These are phyloP conservation scores for Grigorovia yakushimaensis DNA, from an alignment of 805 yeast species.

Conservation along the genomic window DNA sequence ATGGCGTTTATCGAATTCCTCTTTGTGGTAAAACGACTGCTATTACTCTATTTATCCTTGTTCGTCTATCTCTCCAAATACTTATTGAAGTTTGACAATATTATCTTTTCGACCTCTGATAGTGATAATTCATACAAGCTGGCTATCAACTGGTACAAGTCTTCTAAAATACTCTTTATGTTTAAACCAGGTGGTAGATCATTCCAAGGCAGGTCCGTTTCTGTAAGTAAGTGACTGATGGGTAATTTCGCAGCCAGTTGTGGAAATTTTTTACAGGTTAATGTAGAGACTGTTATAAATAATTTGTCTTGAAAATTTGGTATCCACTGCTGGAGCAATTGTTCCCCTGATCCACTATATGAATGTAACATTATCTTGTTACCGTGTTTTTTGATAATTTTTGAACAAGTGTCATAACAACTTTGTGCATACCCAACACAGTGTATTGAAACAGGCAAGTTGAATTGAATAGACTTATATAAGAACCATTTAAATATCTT, in stretches of 20 bases:
- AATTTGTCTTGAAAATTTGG: slow-evolving; percentile 17
- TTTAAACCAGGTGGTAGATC: not conserved
- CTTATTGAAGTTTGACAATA: slow-evolving; percentile 4
- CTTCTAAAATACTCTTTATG: no score
- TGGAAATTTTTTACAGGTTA: slow-evolving; percentile 12
- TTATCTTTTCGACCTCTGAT: not conserved
- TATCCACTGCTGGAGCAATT: slow-evolving; percentile 39
- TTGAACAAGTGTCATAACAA: slow-evolving; percentile 30
- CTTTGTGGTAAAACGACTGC: not conserved
- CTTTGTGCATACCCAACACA: slow-evolving; percentile 69
- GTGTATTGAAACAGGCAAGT: slow-evolving; percentile 62
- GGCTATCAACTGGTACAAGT: not conserved
- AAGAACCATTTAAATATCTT: slow-evolving; percentile 42
- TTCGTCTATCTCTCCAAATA: not conserved
- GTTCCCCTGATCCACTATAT: slow-evolving; percentile 74
- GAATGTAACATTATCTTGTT: slow-evolving; percentile 60
- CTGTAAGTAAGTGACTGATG: not conserved
- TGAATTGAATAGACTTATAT: slow-evolving; percentile 39
- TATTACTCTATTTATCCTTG: not conserved
- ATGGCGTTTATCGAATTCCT: not conserved
- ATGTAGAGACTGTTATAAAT: slow-evolving; percentile 25
- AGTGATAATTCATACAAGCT: no score
- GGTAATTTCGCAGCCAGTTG: not conserved
- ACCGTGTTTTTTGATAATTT: slow-evolving; percentile 15
- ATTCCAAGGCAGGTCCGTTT: not conserved